These are phyloP conservation scores for Rosa lucieae DNA, from an alignment of 306 rosid genomes.

Conservation along the genomic window DNA sequence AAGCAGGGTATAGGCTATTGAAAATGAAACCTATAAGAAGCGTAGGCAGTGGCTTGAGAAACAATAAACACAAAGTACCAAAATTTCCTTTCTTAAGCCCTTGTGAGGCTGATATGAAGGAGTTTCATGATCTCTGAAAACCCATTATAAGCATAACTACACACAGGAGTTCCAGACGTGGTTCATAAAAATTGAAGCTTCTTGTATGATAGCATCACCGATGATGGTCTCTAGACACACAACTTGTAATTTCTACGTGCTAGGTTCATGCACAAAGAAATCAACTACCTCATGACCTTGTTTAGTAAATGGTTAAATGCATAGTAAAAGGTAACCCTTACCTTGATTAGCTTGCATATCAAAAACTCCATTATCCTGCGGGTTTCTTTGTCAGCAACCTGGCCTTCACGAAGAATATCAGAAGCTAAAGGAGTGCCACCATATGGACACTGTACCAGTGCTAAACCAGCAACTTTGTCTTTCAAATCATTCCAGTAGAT, in stretches of 20 bases:
- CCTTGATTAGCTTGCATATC: constrained; percentile 84
- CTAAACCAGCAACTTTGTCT: constrained; percentile 84
- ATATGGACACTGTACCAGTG: constrained; percentile 75
- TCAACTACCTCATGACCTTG: background rate
- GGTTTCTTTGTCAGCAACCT: constrained; percentile 75
- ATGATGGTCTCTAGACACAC: background rate
- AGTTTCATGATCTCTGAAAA: background rate
- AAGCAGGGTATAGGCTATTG: background rate
- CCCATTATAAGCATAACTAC: background rate
- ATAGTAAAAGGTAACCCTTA: constrained; percentile 24
- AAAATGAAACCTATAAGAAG: background rate
- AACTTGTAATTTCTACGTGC: background rate
- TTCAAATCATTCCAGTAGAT: constrained; percentile 65
- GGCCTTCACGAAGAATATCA: constrained; percentile 76
- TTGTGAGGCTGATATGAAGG: background rate
- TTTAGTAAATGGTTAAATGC: background rate
- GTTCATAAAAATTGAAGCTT: background rate
- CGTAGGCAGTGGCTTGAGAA: background rate
- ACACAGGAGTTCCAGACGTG: background rate
- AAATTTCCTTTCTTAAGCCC: background rate
- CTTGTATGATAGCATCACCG: background rate
- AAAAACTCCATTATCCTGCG: constrained; percentile 72
- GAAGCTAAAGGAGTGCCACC: constrained; percentile 91
- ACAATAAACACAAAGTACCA: background rate
- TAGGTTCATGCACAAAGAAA: background rate